Evolutionary conservation across 805 yeast species (phyloP), one percentile per base, ranked within the genome.

Genomic region (Nakazawaea molendinolei): DNA sequence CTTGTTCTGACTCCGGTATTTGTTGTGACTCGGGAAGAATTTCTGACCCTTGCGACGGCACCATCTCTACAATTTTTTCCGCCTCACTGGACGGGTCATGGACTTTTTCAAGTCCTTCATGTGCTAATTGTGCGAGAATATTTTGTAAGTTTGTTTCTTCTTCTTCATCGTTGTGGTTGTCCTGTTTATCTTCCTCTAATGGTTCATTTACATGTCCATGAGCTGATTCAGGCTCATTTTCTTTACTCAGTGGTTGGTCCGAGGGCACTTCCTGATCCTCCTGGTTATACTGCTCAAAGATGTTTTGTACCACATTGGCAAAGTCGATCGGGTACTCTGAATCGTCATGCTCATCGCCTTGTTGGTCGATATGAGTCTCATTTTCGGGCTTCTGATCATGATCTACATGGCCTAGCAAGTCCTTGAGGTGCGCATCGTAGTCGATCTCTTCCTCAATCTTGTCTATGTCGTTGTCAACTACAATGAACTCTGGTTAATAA

Each of bases 261-360:
- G 23, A 10, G 8, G 23, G 28, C n/a, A 12, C 23, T 18, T 28
- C 27, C 7, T 13, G 7, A 20, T 29, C 39, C n/a, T 29, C 31
- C 14, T 36, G 32, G 5, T 23, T 35, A 27, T 31, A 31, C 5
- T 36, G 39, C 15, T 36, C 35, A 31, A 36, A 31, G 12, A 36
- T 31, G 4, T 35, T 35, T 22, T 26, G 39, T 13, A 36, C 39
- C 10, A 36, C 35, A 22, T 31, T 36, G 18, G 39, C 39, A 31
- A 36, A 36, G 22, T 36, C 39, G 16, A 36, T 25, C 18, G 31
- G 31, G 19, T 36, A 36, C 12, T 31, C 35, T 10, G 21, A 23
- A 13, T 23, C 20, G 8, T 13, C 34, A 15, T 31, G 28, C 17
- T 20, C 9, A 10, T 7, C 12, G 10, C 24, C 16, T 10, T 15